phyloP scores from a whole-genome alignment of 2,329 filamentous ascomycete species.

The Claviceps citrina region DNA sequence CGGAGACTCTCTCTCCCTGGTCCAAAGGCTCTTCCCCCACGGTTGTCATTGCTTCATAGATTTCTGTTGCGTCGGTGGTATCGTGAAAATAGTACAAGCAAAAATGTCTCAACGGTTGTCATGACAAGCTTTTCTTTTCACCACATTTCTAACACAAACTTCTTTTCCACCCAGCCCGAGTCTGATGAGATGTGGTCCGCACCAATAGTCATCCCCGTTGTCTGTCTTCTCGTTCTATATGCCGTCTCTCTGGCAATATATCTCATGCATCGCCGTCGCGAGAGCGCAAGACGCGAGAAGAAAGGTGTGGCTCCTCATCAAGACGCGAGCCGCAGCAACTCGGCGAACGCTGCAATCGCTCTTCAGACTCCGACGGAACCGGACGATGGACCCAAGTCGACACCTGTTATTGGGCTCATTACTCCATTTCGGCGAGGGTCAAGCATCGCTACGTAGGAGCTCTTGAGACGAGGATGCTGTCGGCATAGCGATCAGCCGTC shows the following conservation, averaged over 20 bases:
- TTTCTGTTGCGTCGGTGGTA: not conserved
- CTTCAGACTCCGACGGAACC: slow-evolving; percentile 10
- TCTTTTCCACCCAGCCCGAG: slow-evolving; percentile 10
- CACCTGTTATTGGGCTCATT: slow-evolving; percentile 7
- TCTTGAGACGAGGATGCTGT: not conserved
- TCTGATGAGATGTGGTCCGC: slow-evolving; percentile 14
- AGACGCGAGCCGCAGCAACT: slow-evolving; percentile 9
- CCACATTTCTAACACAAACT: not conserved
- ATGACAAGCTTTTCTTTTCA: too few species aligned
- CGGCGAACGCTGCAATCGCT: slow-evolving; percentile 12
- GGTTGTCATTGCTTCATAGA: too few species aligned
- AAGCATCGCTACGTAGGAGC: slow-evolving; percentile 1
- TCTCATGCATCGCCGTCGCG: slow-evolving; percentile 15
- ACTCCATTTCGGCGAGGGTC: not conserved
- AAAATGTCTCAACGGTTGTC: too few species aligned
- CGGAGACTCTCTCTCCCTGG: not conserved
- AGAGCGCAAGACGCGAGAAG: slow-evolving; percentile 10
- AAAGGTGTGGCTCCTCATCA: slow-evolving; percentile 8
- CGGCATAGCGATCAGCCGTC: not conserved
- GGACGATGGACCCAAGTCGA: slow-evolving; percentile 8
- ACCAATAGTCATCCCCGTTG: slow-evolving; percentile 16
- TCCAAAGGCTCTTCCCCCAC: too few species aligned
- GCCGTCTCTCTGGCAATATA: slow-evolving; percentile 14
- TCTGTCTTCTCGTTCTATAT: slow-evolving; percentile 17
- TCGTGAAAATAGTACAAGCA: not conserved